A percentile compares a stretch with the other conserved stretches of the same genome.
Evolutionary conservation across 2,329 filamentous ascomycete species (phyloP).

Genomic region (Diaporthe ampelina): DNA sequence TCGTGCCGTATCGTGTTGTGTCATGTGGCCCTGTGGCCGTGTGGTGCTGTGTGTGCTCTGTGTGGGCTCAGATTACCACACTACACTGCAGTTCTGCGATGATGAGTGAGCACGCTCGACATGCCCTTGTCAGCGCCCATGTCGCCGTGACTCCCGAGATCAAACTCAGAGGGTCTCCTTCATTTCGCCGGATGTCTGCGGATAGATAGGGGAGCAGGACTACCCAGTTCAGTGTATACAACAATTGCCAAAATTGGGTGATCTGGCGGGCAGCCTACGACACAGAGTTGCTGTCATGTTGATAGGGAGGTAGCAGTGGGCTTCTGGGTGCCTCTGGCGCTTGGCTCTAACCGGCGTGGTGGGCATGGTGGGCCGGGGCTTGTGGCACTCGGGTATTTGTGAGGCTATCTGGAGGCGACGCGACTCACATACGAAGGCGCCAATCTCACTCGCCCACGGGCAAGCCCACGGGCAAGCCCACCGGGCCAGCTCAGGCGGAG

Average conservation of each 20-base stretch:
- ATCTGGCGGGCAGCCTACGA: not conserved
- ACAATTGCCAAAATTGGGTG: not conserved
- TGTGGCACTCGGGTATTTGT: slow-evolving; percentile 23
- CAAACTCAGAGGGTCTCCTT: slow-evolving; percentile 8
- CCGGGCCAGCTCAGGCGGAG: slow-evolving; percentile 16
- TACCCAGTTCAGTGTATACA: not conserved
- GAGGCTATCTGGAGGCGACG: slow-evolving; percentile 28
- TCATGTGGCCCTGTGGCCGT: slow-evolving; percentile 11
- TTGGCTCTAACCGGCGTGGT: slow-evolving; percentile 19
- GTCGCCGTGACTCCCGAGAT: slow-evolving; percentile 23
- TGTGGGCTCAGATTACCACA: not conserved
- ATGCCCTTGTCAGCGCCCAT: not conserved
- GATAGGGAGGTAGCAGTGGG: slow-evolving; percentile 30
- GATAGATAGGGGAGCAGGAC: not conserved
- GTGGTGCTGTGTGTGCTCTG: not conserved
- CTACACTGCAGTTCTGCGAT: not conserved
- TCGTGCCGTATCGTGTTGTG: not conserved
- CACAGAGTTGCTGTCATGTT: not conserved
- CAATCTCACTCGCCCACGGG: slow-evolving; percentile 13
- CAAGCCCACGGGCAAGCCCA: slow-evolving; percentile 3
- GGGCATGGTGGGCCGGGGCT: not conserved
- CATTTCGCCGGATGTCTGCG: slow-evolving; percentile 1
- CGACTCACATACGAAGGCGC: slow-evolving; percentile 32
- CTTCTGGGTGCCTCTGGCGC: slow-evolving; percentile 7
- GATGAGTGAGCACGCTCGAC: too few species aligned